Percentiles rank a stretch among this genome's conserved stretches.
phyloP scores from a whole-genome alignment of 257 asterid species.

The Nicotiana obtusifolia region DNA sequence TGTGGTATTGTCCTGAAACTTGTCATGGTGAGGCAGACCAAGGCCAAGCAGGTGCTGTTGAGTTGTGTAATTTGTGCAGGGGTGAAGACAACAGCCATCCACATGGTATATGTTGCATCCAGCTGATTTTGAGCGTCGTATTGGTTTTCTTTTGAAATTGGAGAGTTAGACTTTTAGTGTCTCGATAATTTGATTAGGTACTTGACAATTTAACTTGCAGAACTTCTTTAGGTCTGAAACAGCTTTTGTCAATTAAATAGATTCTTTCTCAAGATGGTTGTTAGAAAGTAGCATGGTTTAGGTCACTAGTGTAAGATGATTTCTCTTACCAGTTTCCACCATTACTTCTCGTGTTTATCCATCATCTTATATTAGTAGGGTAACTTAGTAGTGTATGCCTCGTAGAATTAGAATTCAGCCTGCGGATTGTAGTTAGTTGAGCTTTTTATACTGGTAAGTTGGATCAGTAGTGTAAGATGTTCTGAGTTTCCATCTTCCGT shows the following conservation, averaged over 20 bases:
- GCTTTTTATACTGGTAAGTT: neutral
- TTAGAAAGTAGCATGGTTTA: neutral
- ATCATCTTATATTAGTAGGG: neutral
- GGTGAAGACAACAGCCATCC: conserved; percentile 16
- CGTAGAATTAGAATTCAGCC: neutral
- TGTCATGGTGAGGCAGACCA: conserved; percentile 21
- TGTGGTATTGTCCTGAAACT: conserved; percentile 20
- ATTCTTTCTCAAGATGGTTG: neutral
- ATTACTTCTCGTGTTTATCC: neutral
- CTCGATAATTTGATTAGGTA: conserved; percentile 9
- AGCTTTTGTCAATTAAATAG: neutral
- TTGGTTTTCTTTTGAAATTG: neutral
- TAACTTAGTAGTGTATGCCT: neutral
- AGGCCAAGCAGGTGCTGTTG: conserved; percentile 26
- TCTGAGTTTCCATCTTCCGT: neutral
- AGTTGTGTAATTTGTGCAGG: conserved; percentile 20
- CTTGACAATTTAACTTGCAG: neutral
- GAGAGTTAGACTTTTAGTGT: neutral
- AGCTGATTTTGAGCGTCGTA: neutral
- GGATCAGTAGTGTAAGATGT: neutral
- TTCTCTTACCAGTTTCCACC: neutral
- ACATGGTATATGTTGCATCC: conserved; percentile 18
- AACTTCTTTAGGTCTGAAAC: conserved; percentile 8
- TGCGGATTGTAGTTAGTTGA: neutral
- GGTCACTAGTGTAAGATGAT: neutral